These are phyloP conservation scores for Ramaria sp. DNA, from an alignment of 768 basidiomycete genomes.

Conservation along the genomic window DNA sequence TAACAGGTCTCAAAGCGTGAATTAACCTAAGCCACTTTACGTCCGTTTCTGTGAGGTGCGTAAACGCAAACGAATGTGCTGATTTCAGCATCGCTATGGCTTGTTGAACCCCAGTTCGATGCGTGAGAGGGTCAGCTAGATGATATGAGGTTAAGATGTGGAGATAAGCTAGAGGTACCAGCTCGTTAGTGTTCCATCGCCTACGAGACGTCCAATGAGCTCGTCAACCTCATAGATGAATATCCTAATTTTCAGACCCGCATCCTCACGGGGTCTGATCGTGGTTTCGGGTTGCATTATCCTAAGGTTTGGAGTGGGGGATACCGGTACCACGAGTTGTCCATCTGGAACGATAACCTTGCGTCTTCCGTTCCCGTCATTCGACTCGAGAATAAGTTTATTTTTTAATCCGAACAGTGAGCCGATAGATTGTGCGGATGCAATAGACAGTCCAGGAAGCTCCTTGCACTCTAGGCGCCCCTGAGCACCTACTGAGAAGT, in stretches of 20 bases:
- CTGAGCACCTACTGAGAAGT: conserved; percentile 27
- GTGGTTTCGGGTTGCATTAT: conserved; percentile 16
- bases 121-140: conserved; percentile 33
- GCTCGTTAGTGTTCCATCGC: conserved; percentile 18
- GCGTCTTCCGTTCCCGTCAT: conserved; percentile 17
- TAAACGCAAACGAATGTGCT: conserved; percentile 30
- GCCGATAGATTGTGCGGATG: conserved; percentile 29
- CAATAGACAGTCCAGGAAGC: conserved; percentile 18
- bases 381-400: conserved; percentile 30
- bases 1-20: conserved; percentile 22
- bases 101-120: conserved; percentile 33
- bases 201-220: conserved; percentile 20
- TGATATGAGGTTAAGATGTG: conserved; percentile 35
- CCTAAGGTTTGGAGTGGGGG: conserved; percentile 12
- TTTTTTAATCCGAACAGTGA: conserved; percentile 34
- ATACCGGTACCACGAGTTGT: conserved; percentile 7
- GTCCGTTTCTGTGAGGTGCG: conserved; percentile 22
- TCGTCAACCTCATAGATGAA: conserved; percentile 19
- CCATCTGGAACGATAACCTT: conserved; percentile 14
- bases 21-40: conserved; percentile 24
- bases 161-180: conserved; percentile 30
- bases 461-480: conserved; percentile 9
- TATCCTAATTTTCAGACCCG: not conserved
- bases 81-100: conserved; percentile 32
- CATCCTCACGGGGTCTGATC: not conserved